Conservation (phyloP, 768 basidiomycete genomes). For the Austroboletus eburneus region DNA sequence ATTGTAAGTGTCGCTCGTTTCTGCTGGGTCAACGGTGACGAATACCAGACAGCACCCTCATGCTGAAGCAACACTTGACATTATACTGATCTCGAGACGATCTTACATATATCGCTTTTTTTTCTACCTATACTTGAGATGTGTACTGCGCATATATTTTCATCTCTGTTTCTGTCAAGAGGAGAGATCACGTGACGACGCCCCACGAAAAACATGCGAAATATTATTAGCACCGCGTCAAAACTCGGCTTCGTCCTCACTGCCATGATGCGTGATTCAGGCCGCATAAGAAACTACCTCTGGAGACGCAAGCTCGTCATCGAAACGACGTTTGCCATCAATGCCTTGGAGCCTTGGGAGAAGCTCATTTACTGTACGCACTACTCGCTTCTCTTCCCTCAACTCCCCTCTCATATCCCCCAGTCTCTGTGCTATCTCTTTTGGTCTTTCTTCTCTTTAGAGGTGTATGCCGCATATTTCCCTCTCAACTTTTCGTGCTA, state of each 20-base stretch:
- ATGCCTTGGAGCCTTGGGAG: conserved; percentile 68
- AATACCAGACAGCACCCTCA: conserved; percentile 7
- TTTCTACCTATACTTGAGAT: conserved; percentile 9
- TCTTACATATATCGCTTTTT: conserved; percentile 15
- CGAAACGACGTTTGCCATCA: conserved; percentile 56
- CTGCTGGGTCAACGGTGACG: conserved; percentile 2
- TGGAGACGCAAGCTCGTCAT: conserved; percentile 56
- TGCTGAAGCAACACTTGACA: not conserved
- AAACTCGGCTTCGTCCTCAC: not conserved
- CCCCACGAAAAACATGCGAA: too few species aligned
- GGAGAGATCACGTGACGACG: conserved; percentile 6
- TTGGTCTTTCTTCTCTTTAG: conserved; percentile 44
- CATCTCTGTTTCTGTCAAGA: too few species aligned
- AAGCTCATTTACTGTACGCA: conserved; percentile 54
- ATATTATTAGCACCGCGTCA: too few species aligned
- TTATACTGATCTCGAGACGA: conserved; percentile 2
- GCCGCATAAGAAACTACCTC: conserved; percentile 31
- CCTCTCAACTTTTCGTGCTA: conserved; percentile 51
- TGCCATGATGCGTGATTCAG: conserved; percentile 9
- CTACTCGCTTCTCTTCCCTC: not conserved
- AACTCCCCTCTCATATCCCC: not conserved
- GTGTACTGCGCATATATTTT: conserved; percentile 15
- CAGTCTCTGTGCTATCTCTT: conserved; percentile 40
- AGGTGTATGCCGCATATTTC: conserved; percentile 54
- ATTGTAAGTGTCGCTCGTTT: conserved; percentile 12